phyloP scores from a whole-genome alignment of 371 early-diverging fungal genomes.

The Lichtheimia ramosa region DNA sequence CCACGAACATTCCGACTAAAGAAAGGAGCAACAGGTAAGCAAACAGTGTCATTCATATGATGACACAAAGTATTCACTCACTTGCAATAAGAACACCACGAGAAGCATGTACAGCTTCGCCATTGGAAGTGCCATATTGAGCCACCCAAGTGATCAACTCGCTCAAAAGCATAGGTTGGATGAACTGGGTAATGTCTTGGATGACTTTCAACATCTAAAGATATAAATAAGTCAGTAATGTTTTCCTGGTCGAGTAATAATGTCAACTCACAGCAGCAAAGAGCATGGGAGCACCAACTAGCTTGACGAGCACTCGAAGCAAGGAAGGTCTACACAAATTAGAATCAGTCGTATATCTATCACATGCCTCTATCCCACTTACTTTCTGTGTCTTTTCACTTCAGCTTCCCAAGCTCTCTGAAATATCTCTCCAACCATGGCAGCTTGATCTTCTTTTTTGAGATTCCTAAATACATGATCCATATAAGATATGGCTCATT shows the following conservation, averaged over 20 bases:
- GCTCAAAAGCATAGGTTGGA: slow-evolving; percentile 83
- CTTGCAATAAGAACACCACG: slow-evolving; percentile 64
- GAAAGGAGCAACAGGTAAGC: neutral
- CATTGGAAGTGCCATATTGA: slow-evolving; percentile 43
- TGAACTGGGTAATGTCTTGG: slow-evolving; percentile 82
- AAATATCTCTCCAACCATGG: slow-evolving; percentile 63
- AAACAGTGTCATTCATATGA: neutral
- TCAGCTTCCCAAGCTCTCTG: slow-evolving; percentile 71
- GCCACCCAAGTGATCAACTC: slow-evolving; percentile 75
- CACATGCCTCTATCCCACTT: slow-evolving; percentile 10
- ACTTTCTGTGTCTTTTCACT: slow-evolving; percentile 51
- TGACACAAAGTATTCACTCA: slow-evolving; percentile 7
- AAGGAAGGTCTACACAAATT: slow-evolving; percentile 65
- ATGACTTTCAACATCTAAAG: slow-evolving; percentile 69
- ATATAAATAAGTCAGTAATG: slow-evolving; percentile 1
- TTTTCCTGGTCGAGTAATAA: neutral
- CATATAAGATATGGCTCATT: neutral
- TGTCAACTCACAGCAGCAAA: slow-evolving; percentile 55
- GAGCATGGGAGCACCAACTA: slow-evolving; percentile 72
- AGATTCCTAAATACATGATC: slow-evolving; percentile 45
- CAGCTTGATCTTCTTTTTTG: slow-evolving; percentile 64
- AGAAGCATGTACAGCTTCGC: slow-evolving; percentile 55
- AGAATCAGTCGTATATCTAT: neutral
- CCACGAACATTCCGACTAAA: slow-evolving; percentile 72
- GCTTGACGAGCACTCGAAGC: slow-evolving; percentile 56